Evolutionary conservation across 768 basidiomycete genomes (phyloP).

Genomic region (Termitomyces sp.): DNA sequence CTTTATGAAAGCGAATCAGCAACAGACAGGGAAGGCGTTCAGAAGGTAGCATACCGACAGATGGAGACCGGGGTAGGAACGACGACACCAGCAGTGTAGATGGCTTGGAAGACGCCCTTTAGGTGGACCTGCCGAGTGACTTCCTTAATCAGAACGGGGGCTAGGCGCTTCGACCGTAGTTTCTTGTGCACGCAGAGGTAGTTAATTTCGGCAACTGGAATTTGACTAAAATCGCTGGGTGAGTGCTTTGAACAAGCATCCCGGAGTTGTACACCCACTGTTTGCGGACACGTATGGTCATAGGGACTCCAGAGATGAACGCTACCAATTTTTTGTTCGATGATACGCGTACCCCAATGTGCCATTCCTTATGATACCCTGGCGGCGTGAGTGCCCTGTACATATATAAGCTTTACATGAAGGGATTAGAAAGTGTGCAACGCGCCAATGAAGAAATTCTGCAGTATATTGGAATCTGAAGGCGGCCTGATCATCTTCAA

Average conservation of each 20-base stretch:
- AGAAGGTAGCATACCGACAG: conserved; percentile 52
- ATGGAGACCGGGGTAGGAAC: conserved; percentile 90
- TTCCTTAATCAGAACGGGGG: conserved; percentile 96
- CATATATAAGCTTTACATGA: background rate
- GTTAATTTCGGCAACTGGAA: conserved; percentile 88
- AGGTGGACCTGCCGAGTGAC: conserved; percentile 91
- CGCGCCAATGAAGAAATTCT: conserved; percentile 87
- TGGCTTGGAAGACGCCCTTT: conserved; percentile 89
- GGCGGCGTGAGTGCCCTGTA: conserved; percentile 91
- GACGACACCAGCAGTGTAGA: conserved; percentile 93
- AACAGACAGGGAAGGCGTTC: background rate
- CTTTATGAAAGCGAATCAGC: conserved; percentile 30
- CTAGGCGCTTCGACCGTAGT: conserved; percentile 87
- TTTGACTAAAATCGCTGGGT: conserved; percentile 18
- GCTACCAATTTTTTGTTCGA: conserved; percentile 92
- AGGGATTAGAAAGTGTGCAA: conserved; percentile 8
- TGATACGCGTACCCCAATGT: conserved; percentile 87
- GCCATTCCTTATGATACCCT: conserved; percentile 92
- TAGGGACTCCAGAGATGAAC: conserved; percentile 91
- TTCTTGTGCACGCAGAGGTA: conserved; percentile 98
- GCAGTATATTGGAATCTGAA: conserved; percentile 96
- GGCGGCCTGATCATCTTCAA: conserved; percentile 93
- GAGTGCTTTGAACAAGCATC: background rate
- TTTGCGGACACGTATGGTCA: conserved; percentile 77
- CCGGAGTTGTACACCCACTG: conserved; percentile 46